Percentiles rank a stretch among this genome's conserved stretches.
Evolutionary conservation across 169 alveolate genomes (phyloP).

Genomic region (Eimeria praecox): DNA sequence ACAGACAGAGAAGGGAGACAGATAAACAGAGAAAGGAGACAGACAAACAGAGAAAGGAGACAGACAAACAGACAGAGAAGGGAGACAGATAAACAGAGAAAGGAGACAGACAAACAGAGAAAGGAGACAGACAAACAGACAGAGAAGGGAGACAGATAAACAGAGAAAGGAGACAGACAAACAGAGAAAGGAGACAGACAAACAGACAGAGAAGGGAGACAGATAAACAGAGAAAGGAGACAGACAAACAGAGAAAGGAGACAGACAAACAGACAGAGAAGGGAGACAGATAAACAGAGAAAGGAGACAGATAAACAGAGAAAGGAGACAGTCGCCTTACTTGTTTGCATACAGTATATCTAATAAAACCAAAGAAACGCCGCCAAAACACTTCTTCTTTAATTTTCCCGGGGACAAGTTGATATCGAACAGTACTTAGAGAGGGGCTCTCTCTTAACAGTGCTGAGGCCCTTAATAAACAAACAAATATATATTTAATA

Average conservation of each 20-base stretch:
- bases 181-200: too few relatives aligned
- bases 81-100: too few relatives aligned
- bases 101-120: too few relatives aligned
- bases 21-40: too few relatives aligned
- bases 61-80: too few relatives aligned
- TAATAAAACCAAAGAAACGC: slow-evolving; percentile 80
- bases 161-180: too few relatives aligned
- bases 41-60: too few relatives aligned
- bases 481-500: too few relatives aligned
- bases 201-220: background rate
- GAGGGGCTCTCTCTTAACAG: slow-evolving; percentile 65
- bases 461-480: slow-evolving; percentile 82
- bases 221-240: background rate
- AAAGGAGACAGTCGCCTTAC: background rate
- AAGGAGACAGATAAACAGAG: background rate
- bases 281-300: background rate
- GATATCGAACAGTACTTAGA: slow-evolving; percentile 79
- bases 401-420: slow-evolving; percentile 83
- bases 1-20: too few relatives aligned
- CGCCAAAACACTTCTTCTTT: slow-evolving; percentile 84
- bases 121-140: too few relatives aligned
- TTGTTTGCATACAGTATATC: background rate
- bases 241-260: background rate
- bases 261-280: background rate
- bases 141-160: too few relatives aligned